Conservation (phyloP, 345 rosid genomes). For the Ceriops zippeliana region DNA sequence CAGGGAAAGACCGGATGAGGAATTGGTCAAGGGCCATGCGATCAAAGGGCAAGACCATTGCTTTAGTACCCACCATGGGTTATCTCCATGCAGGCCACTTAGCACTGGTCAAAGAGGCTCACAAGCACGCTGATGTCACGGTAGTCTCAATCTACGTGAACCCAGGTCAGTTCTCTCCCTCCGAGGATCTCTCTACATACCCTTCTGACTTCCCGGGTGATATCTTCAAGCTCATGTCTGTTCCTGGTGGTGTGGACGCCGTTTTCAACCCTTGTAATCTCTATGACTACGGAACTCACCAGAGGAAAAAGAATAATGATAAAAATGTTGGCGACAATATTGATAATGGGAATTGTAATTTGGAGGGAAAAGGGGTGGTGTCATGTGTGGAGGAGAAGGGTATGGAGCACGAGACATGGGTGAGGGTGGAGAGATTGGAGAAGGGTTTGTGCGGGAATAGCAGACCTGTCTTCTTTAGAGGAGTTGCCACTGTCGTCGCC, state of each 20-base stretch:
- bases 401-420: constrained; percentile 86
- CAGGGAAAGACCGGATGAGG: constrained; percentile 65
- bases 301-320: background rate
- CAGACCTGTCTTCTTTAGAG: constrained; percentile 84
- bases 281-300: constrained; percentile 43
- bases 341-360: background rate
- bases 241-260: constrained; percentile 54
- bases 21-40: constrained; percentile 67
- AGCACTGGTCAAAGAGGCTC: constrained; percentile 65
- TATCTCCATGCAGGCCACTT: constrained; percentile 85
- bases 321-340: background rate
- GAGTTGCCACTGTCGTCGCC: constrained; percentile 74
- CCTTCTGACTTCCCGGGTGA: constrained; percentile 87
- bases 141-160: constrained; percentile 88
- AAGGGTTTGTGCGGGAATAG: constrained; percentile 87
- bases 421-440: constrained; percentile 80
- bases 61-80: constrained; percentile 86
- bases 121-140: constrained; percentile 37
- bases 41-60: constrained; percentile 61
- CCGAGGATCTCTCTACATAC: constrained; percentile 84
- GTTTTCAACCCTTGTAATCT: constrained; percentile 75
- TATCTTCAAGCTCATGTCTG: constrained; percentile 49
- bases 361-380: constrained; percentile 26
- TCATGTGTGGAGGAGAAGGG: constrained; percentile 66
- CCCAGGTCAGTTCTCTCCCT: constrained; percentile 95